Conservation (phyloP, 495 filamentous ascomycete species). For the Penicillium egyptiacum region DNA sequence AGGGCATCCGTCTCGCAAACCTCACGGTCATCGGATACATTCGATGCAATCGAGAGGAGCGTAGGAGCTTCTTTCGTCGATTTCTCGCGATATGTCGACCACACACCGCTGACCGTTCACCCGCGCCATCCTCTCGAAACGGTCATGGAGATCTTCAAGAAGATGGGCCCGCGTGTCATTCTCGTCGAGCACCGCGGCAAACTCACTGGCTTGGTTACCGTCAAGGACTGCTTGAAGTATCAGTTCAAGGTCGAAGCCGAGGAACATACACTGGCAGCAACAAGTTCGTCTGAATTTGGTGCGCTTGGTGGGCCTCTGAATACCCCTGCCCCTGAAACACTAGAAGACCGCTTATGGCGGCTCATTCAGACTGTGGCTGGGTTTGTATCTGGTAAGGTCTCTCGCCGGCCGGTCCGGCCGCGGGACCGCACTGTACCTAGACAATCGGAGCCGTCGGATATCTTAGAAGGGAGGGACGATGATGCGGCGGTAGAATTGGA, state of each 20-base stretch:
- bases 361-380: conserved; percentile 54
- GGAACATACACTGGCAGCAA: conserved; percentile 62
- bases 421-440: conserved; percentile 53
- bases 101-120: conserved; percentile 87
- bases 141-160: conserved; percentile 98
- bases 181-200: conserved; percentile 87
- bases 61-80: conserved; percentile 64
- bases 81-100: conserved; percentile 85
- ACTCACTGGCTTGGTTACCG: conserved; percentile 82
- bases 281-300: conserved; percentile 44
- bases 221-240: conserved; percentile 97
- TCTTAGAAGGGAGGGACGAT: conserved; percentile 68
- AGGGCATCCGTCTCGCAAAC: conserved; percentile 32
- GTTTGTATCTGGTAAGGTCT: conserved; percentile 23
- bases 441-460: conserved; percentile 41
- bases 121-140: conserved; percentile 92
- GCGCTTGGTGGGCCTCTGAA: conserved; percentile 37
- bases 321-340: conserved; percentile 25
- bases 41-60: conserved; percentile 62
- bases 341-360: conserved; percentile 70
- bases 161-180: conserved; percentile 93
- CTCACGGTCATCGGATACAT: conserved; percentile 55
- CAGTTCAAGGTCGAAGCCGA: conserved; percentile 95
- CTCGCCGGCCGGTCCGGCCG: conserved; percentile 20
- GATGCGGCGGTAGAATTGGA: conserved; percentile 65